These are phyloP conservation scores for Rosa multiflora DNA, from an alignment of 306 rosid genomes.

Conservation along the genomic window DNA sequence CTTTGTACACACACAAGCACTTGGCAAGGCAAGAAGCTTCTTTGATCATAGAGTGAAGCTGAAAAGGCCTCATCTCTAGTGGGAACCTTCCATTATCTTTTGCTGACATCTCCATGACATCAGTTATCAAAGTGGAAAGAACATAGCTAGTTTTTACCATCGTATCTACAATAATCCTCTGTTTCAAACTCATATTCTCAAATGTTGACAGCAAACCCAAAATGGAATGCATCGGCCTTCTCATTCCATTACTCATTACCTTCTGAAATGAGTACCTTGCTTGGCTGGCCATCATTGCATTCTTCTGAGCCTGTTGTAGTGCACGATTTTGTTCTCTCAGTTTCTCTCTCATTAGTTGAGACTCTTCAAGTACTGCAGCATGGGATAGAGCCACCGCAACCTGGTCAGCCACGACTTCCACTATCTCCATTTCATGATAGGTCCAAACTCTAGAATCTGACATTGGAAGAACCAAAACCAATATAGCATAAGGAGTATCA, in stretches of 20 bases:
- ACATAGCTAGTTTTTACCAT: slow-evolving; percentile 66
- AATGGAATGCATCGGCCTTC: slow-evolving; percentile 77
- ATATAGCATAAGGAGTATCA: slow-evolving; percentile 63
- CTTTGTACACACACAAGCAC: slow-evolving; percentile 62
- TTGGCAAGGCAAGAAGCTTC: slow-evolving; percentile 72
- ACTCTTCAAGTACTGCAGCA: slow-evolving; percentile 85
- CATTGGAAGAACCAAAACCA: slow-evolving; percentile 70
- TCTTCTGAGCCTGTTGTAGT: slow-evolving; percentile 58
- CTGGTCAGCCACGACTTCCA: slow-evolving; percentile 88
- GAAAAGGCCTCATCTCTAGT: slow-evolving; percentile 60
- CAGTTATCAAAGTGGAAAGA: slow-evolving; percentile 65
- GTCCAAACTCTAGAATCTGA: slow-evolving; percentile 53
- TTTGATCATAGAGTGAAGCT: slow-evolving; percentile 61
- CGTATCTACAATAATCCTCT: slow-evolving; percentile 58
- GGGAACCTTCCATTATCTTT: slow-evolving; percentile 50
- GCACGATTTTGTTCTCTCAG: slow-evolving; percentile 68
- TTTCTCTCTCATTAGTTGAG: slow-evolving; percentile 78
- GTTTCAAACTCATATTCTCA: slow-evolving; percentile 44
- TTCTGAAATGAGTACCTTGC: slow-evolving; percentile 75
- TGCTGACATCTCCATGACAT: slow-evolving; percentile 63
- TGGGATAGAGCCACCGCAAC: slow-evolving; percentile 88
- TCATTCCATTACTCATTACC: slow-evolving; percentile 79
- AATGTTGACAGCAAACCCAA: slow-evolving; percentile 64
- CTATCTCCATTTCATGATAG: slow-evolving; percentile 59
- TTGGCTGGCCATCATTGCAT: slow-evolving; percentile 82